A percentile compares a stretch with the other conserved stretches of the same genome.
Evolutionary conservation across 2,329 filamentous ascomycete genomes (phyloP).

Genomic region (Cordyceps fumosorosea): DNA sequence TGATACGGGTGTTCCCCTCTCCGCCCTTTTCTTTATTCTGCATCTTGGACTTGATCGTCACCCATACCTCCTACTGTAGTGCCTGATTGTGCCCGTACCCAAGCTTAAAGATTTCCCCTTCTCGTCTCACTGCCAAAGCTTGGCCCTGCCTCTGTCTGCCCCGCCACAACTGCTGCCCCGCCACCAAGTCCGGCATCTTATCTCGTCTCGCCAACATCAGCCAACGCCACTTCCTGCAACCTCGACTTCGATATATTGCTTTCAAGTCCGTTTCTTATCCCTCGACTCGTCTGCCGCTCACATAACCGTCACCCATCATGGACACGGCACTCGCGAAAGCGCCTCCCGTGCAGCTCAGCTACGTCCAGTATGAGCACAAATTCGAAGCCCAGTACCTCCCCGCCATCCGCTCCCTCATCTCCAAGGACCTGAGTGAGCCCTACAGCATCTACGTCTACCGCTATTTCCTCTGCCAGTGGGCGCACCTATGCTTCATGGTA

Average conservation of each 20-base stretch:
- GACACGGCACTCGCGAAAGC: conserved; percentile 25
- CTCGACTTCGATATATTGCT: not conserved
- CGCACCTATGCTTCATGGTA: conserved; percentile 94
- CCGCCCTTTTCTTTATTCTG: too few relatives aligned
- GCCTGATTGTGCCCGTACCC: too few relatives aligned
- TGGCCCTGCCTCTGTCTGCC: not conserved
- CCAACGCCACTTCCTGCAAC: not conserved
- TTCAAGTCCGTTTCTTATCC: not conserved
- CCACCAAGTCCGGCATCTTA: conserved; percentile 5
- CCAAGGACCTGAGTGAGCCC: conserved; percentile 91
- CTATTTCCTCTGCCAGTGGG: conserved; percentile 98
- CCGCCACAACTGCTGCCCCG: not conserved
- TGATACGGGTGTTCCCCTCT: not conserved
- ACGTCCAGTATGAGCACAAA: conserved; percentile 56
- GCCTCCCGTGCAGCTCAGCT: conserved; percentile 44
- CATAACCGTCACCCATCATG: conserved; percentile 18
- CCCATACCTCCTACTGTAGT: too few relatives aligned
- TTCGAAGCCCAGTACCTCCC: conserved; percentile 64
- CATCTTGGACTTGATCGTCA: too few relatives aligned
- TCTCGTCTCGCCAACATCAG: conserved; percentile 1
- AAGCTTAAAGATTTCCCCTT: not conserved
- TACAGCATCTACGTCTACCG: conserved; percentile 99
- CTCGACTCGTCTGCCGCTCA: not conserved
- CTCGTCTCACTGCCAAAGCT: not conserved
- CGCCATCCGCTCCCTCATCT: conserved; percentile 85